Evolutionary conservation across 2,329 filamentous ascomycete species (phyloP).

Genomic region (Malbranchea zuffiana): DNA sequence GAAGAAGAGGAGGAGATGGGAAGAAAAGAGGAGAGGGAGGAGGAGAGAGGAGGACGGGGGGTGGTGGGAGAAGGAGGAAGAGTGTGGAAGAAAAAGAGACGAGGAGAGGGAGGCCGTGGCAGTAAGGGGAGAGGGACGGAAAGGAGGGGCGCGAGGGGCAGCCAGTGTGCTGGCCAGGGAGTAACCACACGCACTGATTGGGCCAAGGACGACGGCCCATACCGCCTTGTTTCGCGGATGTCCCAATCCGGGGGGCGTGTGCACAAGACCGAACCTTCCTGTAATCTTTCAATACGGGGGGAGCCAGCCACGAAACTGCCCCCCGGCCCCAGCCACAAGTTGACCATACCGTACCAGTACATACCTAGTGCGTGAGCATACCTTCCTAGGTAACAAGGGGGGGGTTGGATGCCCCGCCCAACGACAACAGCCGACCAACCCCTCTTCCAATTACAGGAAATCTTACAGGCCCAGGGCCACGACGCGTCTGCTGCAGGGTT

Average conservation of each 20-base stretch:
- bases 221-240: neutral
- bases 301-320: too few species aligned
- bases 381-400: too few species aligned
- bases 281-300: too few species aligned
- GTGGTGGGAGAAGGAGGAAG: conserved; percentile 3
- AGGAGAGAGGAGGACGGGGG: conserved; percentile 2
- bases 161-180: too few species aligned
- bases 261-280: neutral
- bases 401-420: conserved; percentile 5
- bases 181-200: too few species aligned
- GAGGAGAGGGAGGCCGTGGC: conserved; percentile 8
- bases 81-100: conserved; percentile 1
- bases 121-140: conserved; percentile 1
- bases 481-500: too few species aligned
- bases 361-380: too few species aligned
- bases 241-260: neutral
- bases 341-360: too few species aligned
- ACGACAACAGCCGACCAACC: conserved; percentile 4
- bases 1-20: conserved; percentile 16
- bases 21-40: conserved; percentile 15
- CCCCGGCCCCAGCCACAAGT: too few species aligned
- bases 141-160: conserved; percentile 10
- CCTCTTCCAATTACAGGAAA: conserved; percentile 8
- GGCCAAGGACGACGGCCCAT: neutral
- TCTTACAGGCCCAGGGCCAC: too few species aligned